phyloP scores from a whole-genome alignment of 345 rosid genomes.

The Gynandropsis gynandra region DNA sequence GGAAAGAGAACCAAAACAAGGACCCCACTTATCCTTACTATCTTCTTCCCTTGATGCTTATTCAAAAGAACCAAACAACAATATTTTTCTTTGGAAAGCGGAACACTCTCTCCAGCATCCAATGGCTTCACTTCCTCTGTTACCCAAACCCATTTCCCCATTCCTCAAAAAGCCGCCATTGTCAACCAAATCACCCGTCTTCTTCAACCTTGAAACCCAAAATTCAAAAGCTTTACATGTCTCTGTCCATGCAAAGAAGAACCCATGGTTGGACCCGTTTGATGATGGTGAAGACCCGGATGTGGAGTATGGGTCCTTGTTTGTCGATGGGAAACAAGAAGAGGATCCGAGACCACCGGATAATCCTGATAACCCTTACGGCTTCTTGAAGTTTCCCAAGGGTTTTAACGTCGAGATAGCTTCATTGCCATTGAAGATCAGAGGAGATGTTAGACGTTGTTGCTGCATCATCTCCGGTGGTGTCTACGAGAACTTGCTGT shows the following conservation, averaged over 20 bases:
- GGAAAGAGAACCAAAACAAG: slow-evolving; percentile 20
- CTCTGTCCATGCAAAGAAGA: slow-evolving; percentile 45
- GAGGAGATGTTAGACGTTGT: slow-evolving; percentile 93
- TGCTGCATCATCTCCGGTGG: slow-evolving; percentile 83
- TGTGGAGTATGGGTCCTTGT: slow-evolving; percentile 72
- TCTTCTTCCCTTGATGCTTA: slow-evolving; percentile 42
- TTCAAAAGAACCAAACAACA: slow-evolving; percentile 16
- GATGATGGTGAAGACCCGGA: slow-evolving; percentile 69
- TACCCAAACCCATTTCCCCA: slow-evolving; percentile 46
- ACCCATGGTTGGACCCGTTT: slow-evolving; percentile 78
- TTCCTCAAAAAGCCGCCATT: slow-evolving; percentile 42
- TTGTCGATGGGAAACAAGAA: slow-evolving; percentile 77
- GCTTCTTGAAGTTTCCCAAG: slow-evolving; percentile 83
- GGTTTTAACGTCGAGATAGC: slow-evolving; percentile 75
- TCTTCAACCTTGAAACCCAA: slow-evolving; percentile 28
- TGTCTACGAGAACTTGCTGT: slow-evolving; percentile 82
- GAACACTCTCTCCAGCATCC: slow-evolving; percentile 5
- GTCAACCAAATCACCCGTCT: slow-evolving; percentile 30
- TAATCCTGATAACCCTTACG: slow-evolving; percentile 72
- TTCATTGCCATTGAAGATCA: slow-evolving; percentile 60
- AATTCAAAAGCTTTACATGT: slow-evolving; percentile 23
- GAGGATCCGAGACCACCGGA: slow-evolving; percentile 81
- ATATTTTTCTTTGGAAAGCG: slow-evolving; percentile 8
- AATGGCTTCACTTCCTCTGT: slow-evolving; percentile 50
- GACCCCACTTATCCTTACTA: slow-evolving; percentile 63